A percentile compares a stretch with the other conserved stretches of the same genome.
phyloP scores from a whole-genome alignment of 1,284 basidiomycete genomes.

The Cryptococcus deneoformans region DNA sequence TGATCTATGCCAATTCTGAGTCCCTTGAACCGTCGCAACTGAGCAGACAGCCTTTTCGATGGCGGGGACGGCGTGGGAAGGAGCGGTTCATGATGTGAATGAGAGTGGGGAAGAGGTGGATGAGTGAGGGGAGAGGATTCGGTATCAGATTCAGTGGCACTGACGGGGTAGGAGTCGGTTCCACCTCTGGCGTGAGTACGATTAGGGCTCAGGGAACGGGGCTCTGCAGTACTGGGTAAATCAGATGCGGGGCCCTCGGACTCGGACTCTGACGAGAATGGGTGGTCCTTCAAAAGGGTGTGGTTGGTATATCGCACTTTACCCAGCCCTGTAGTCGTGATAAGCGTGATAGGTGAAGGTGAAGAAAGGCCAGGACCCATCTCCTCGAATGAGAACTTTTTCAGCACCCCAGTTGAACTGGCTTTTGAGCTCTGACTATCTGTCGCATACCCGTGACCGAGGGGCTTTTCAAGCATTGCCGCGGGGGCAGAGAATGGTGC shows the following conservation, averaged over 20 bases:
- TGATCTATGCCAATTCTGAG: slow-evolving; percentile 15
- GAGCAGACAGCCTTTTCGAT: slow-evolving; percentile 28
- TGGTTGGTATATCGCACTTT: neutral
- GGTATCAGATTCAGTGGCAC: slow-evolving; percentile 2
- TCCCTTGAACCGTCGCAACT: slow-evolving; percentile 32
- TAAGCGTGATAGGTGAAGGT: neutral
- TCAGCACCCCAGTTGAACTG: neutral
- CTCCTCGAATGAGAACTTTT: slow-evolving; percentile 18
- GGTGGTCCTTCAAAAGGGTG: neutral
- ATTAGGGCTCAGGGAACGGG: no score
- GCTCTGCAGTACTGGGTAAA: no score
- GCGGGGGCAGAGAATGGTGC: slow-evolving; percentile 1
- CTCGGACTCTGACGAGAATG: no score
- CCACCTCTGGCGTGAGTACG: no score
- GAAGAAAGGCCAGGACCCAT: neutral
- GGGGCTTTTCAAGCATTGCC: neutral
- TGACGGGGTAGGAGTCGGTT: slow-evolving; percentile 6
- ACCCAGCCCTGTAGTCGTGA: neutral
- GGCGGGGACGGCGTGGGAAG: neutral
- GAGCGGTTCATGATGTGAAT: neutral
- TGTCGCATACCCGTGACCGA: neutral
- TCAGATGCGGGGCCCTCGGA: no score
- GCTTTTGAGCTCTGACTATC: neutral
- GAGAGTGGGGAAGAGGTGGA: neutral
- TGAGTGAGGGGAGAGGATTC: neutral